These are phyloP conservation scores for Pterulicium gracile DNA, from an alignment of 1,284 basidiomycete species.

Conservation along the genomic window DNA sequence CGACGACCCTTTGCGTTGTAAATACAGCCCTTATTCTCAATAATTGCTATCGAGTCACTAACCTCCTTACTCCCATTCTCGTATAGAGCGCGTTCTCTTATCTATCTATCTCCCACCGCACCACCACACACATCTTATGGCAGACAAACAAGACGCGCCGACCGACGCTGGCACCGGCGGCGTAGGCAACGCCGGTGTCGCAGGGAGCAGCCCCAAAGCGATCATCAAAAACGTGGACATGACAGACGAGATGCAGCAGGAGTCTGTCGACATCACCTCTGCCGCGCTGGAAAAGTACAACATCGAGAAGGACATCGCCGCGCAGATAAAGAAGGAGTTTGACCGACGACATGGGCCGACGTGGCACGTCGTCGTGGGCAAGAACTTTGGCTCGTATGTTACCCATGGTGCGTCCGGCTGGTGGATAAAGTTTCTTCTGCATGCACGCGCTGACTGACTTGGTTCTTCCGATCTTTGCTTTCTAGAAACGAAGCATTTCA, in stretches of 20 bases:
- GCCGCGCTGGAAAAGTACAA: constrained; percentile 83
- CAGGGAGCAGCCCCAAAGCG: constrained; percentile 50
- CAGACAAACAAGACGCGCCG: constrained; percentile 51
- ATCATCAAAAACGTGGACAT: constrained; percentile 98
- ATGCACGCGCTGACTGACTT: constrained; percentile 10
- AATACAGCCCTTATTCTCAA: no score
- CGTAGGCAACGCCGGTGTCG: constrained; percentile 22
- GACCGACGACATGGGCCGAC: constrained; percentile 87
- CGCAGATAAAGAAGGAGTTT: constrained; percentile 96
- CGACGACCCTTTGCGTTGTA: background rate
- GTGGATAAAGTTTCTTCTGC: constrained; percentile 4
- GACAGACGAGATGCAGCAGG: constrained; percentile 92
- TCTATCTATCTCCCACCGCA: background rate
- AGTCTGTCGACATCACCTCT: constrained; percentile 80
- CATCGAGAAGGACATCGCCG: constrained; percentile 97
- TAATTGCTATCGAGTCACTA: no score
- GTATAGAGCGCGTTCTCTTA: no score
- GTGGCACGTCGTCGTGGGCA: constrained; percentile 97
- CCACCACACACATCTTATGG: constrained; percentile 28
- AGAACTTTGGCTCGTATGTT: constrained; percentile 96
- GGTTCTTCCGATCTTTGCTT: constrained; percentile 7
- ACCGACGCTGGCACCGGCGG: constrained; percentile 39
- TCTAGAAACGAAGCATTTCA: constrained; percentile 91
- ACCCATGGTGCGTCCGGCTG: constrained; percentile 82
- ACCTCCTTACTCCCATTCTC: no score